phyloP scores from a whole-genome alignment of 306 rosid genomes.

The Glycyrrhiza uralensis region DNA sequence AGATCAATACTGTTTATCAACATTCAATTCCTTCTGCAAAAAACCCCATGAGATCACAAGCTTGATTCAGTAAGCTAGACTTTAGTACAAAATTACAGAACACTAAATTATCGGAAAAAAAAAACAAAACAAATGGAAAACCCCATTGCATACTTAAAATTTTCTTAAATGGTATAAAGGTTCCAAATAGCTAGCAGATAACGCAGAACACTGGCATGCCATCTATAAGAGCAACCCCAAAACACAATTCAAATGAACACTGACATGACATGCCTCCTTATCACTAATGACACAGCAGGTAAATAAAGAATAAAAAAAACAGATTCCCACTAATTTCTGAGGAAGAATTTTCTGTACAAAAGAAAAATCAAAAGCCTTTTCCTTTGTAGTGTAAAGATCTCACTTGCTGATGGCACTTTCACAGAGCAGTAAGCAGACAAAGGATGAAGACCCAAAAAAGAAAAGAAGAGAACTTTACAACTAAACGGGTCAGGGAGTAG shows the following conservation, averaged over 20 bases:
- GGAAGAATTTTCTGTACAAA: not conserved
- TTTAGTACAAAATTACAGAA: not conserved
- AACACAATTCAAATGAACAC: slow-evolving; percentile 13
- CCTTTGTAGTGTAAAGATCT: not conserved
- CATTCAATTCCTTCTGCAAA: slow-evolving; percentile 41
- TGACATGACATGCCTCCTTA: not conserved
- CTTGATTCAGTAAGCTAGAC: slow-evolving; percentile 24
- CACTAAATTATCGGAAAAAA: not conserved
- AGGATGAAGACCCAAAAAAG: slow-evolving; percentile 3
- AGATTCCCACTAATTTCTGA: slow-evolving; percentile 3
- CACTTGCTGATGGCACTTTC: slow-evolving; percentile 17
- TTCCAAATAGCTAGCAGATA: slow-evolving; percentile 8
- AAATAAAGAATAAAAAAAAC: too few relatives aligned
- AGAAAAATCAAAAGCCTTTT: not conserved
- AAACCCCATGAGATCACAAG: slow-evolving; percentile 28
- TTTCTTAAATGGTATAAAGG: not conserved
- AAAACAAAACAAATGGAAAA: not conserved
- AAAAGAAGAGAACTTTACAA: slow-evolving; percentile 22
- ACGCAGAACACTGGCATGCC: slow-evolving; percentile 6
- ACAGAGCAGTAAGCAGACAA: slow-evolving; percentile 28
- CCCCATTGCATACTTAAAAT: not conserved
- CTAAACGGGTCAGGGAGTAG: not conserved
- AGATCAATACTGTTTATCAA: slow-evolving; percentile 36
- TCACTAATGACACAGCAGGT: not conserved
- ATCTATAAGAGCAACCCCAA: slow-evolving; percentile 16